A percentile compares a stretch with the other conserved stretches of the same genome.
Evolutionary conservation across 2,329 filamentous ascomycete genomes (phyloP).

Genomic region (Penicillium nordicum): DNA sequence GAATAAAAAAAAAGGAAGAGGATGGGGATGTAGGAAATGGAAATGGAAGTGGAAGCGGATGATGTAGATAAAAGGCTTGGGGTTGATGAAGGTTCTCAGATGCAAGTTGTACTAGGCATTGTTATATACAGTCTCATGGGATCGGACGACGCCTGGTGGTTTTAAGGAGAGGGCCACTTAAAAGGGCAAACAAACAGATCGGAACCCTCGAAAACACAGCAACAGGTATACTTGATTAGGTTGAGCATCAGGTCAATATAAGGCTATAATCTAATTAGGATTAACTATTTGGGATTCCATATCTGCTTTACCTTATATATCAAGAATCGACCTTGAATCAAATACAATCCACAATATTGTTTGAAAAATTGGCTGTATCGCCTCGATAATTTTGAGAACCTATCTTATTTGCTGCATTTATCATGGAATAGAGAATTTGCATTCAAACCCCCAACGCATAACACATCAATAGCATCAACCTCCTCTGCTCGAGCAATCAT

Average conservation of each 20-base stretch:
- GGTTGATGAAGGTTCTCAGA: constrained; percentile 9
- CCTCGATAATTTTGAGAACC: constrained; percentile 6
- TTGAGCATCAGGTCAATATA: background rate
- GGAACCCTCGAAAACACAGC: background rate
- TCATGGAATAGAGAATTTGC: constrained; percentile 21
- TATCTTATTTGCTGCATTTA: constrained; percentile 22
- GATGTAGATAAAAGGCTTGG: constrained; percentile 3
- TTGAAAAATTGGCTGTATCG: background rate
- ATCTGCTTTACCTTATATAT: background rate
- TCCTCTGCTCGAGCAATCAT: constrained; percentile 5
- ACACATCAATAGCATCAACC: constrained; percentile 16
- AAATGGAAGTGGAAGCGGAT: background rate
- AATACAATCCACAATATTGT: background rate
- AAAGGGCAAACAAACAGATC: background rate
- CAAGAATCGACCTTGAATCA: background rate
- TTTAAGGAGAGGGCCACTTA: background rate
- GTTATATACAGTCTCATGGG: constrained; percentile 1
- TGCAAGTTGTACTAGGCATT: constrained; percentile 1
- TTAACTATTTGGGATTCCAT: background rate
- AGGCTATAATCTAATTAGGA: background rate
- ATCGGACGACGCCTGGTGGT: background rate
- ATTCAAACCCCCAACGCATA: constrained; percentile 14
- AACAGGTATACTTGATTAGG: background rate
- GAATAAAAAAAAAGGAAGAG: background rate
- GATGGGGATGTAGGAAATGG: background rate